Conservation (phyloP, 179 eudicot species). For the Vitellaria paradoxa region DNA sequence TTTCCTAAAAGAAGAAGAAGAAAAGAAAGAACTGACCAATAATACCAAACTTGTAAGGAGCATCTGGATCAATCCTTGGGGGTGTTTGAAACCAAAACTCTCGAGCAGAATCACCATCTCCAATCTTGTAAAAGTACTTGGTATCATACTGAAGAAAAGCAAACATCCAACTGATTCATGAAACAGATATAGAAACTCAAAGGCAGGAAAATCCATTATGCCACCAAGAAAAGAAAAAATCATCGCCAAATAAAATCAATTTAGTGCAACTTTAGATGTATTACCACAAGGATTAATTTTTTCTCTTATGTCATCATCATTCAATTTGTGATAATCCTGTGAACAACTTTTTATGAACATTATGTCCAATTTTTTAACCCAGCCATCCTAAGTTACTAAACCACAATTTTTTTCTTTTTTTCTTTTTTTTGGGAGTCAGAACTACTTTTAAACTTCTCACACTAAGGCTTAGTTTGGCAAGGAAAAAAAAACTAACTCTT, state of each 20-base stretch:
- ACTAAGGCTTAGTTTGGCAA: no score
- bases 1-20: background rate
- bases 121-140: conserved; percentile 85
- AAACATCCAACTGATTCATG: conserved; percentile 3
- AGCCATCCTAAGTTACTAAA: background rate
- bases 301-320: background rate
- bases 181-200: conserved; percentile 2
- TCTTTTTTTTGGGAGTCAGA: no score
- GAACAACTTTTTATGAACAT: background rate
- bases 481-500: no score
- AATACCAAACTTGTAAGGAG: conserved; percentile 85
- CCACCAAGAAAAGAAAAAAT: background rate
- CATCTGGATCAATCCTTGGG: conserved; percentile 69
- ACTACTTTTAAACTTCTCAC: no score
- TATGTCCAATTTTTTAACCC: background rate
- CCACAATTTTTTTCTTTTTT: no score
- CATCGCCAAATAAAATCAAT: background rate
- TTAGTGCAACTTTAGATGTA: background rate
- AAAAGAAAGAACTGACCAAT: conserved; percentile 53
- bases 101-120: conserved; percentile 63
- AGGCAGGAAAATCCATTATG: conserved; percentile 5
- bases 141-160: conserved; percentile 51
- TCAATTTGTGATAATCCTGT: background rate
- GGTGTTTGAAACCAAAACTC: conserved; percentile 95
- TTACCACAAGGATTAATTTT: background rate